Percentiles rank a stretch among this genome's conserved stretches.
These are phyloP conservation scores for Pseudozyma pruni DNA, from an alignment of 1,284 basidiomycete genomes.

Conservation along the genomic window DNA sequence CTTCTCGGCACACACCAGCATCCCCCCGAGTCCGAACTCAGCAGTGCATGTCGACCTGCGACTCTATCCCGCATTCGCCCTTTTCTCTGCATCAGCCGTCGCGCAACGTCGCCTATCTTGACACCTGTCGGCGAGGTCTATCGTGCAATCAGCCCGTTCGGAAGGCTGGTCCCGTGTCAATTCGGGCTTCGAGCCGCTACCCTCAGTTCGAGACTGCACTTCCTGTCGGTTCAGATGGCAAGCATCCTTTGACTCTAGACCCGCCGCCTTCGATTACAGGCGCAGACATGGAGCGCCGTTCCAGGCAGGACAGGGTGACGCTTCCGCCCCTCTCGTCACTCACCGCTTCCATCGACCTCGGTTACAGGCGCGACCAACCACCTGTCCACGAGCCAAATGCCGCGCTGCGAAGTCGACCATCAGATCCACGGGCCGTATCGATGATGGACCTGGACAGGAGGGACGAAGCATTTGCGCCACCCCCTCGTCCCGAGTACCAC, in stretches of 20 bases:
- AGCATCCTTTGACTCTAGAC: background rate
- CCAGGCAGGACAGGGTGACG: slow-evolving; percentile 20
- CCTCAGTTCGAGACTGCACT: background rate
- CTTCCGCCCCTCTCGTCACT: slow-evolving; percentile 39
- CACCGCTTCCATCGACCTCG: slow-evolving; percentile 27
- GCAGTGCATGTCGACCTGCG: no score
- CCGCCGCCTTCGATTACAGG: background rate
- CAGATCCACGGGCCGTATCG: background rate
- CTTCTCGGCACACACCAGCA: no score
- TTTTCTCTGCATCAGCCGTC: background rate
- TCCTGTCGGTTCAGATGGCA: slow-evolving; percentile 2
- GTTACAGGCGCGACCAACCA: slow-evolving; percentile 6
- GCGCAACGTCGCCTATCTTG: no score
- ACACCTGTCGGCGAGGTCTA: no score
- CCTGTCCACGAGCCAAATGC: background rate
- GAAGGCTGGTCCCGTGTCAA: no score
- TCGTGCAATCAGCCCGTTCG: no score
- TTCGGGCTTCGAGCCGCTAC: background rate
- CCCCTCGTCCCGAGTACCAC: no score
- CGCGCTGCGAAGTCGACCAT: background rate
- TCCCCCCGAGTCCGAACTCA: no score
- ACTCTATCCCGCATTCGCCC: no score
- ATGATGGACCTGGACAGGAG: background rate
- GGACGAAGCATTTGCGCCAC: no score
- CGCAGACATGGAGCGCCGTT: slow-evolving; percentile 16